These are phyloP conservation scores for Pythium monospermum DNA, from an alignment of 352 stramenopile species.

Conservation along the genomic window DNA sequence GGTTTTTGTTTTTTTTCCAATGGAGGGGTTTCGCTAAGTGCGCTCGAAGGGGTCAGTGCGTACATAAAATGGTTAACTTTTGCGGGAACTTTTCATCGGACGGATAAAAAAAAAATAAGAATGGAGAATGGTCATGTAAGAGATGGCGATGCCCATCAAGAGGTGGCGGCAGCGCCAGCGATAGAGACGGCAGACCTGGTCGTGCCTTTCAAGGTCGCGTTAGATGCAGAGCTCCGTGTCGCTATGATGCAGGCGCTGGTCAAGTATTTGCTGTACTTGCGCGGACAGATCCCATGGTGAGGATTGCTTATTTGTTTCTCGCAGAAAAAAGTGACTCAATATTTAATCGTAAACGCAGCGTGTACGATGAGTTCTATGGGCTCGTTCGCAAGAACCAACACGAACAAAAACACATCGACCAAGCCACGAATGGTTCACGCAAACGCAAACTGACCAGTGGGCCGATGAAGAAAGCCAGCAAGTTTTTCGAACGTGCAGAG, in stretches of 20 bases:
- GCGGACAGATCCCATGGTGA: constrained; percentile 64
- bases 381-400: constrained; percentile 23
- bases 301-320: neutral
- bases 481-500: constrained; percentile 36
- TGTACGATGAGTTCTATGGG: constrained; percentile 46
- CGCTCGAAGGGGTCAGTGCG: neutral
- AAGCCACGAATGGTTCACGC: constrained; percentile 4
- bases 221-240: constrained; percentile 39
- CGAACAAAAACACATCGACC: constrained; percentile 11
- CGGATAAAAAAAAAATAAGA: neutral
- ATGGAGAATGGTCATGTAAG: constrained; percentile 4
- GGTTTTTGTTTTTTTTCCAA: neutral
- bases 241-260: constrained; percentile 32
- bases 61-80: neutral
- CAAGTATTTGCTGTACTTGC: constrained; percentile 61
- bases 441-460: constrained; percentile 25
- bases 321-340: neutral
- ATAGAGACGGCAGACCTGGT: constrained; percentile 16
- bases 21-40: neutral
- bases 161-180: neutral
- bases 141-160: too few species aligned
- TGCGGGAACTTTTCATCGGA: neutral
- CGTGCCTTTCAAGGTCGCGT: constrained; percentile 33
- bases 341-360: constrained; percentile 22
- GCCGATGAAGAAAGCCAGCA: constrained; percentile 41